These are phyloP conservation scores for Macaranga tanarius DNA, from an alignment of 441 rosid genomes.

Conservation along the genomic window DNA sequence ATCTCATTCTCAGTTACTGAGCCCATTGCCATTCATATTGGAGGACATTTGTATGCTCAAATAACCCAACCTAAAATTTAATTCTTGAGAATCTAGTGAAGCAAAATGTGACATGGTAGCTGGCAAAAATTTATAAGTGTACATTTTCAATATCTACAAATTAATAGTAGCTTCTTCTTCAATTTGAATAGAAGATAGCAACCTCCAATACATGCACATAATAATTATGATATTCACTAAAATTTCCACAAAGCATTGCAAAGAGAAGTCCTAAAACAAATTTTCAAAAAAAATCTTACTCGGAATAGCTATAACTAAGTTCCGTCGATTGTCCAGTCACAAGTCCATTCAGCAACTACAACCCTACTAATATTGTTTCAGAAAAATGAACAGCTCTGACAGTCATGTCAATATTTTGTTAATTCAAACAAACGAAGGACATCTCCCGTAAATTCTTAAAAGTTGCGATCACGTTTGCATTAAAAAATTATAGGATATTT, in stretches of 20 bases:
- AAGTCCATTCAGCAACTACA: too few species aligned
- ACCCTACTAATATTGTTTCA: too few species aligned
- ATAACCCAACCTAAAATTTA: not conserved
- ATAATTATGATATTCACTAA: constrained; percentile 25
- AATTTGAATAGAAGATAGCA: constrained; percentile 23
- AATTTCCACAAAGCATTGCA: constrained; percentile 34
- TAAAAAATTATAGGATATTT: too few species aligned
- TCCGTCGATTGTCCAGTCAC: constrained; percentile 47
- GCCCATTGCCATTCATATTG: not conserved
- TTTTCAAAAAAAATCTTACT: constrained; percentile 33
- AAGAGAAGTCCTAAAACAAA: constrained; percentile 33
- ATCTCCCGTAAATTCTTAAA: too few species aligned
- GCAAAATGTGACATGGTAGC: constrained; percentile 21
- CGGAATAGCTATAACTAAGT: constrained; percentile 36
- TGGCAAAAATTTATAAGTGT: constrained; percentile 27
- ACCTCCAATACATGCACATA: constrained; percentile 34
- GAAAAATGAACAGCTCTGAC: too few species aligned
- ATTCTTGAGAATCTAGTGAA: constrained; percentile 18
- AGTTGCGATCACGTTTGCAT: too few species aligned
- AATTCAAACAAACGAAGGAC: too few species aligned
- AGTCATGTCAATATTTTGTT: too few species aligned
- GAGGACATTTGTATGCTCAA: not conserved
- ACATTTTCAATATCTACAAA: constrained; percentile 20
- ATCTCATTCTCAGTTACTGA: constrained; percentile 20
- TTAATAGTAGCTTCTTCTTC: constrained; percentile 22